Evolutionary conservation across 208 protist genomes (phyloP).

Genomic region (Angomonas ambiguus): DNA sequence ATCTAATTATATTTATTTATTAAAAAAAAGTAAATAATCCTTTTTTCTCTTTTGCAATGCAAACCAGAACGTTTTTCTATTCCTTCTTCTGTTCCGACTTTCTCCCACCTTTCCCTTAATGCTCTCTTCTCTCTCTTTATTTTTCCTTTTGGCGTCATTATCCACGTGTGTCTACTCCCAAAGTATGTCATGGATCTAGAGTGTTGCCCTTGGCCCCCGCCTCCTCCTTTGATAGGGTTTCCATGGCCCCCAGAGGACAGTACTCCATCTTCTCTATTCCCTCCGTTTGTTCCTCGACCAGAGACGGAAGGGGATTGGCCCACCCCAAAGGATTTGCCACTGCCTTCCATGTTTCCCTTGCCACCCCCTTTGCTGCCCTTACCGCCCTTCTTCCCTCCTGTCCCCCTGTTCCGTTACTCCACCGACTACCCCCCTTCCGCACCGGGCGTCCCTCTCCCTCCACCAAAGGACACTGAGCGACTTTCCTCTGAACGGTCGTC

Average conservation of each 20-base stretch:
- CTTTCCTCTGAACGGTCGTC: too few relatives aligned
- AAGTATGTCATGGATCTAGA: neutral
- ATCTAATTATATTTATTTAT: neutral
- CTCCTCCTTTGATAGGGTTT: constrained; percentile 20
- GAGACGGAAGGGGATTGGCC: constrained; percentile 28
- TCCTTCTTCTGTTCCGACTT: neutral
- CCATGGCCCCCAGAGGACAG: neutral
- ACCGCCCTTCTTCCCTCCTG: constrained; percentile 9
- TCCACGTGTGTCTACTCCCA: neutral
- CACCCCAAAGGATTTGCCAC: constrained; percentile 44
- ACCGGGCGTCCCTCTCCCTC: too few relatives aligned
- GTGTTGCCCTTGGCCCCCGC: constrained; percentile 28
- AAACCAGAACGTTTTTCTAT: constrained; percentile 1
- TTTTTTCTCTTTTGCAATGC: constrained; percentile 1
- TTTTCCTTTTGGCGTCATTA: neutral
- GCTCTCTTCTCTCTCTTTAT: neutral
- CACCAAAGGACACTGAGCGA: too few relatives aligned
- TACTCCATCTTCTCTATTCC: too few relatives aligned
- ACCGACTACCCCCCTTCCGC: too few relatives aligned
- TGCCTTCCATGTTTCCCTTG: constrained; percentile 60
- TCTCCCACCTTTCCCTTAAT: neutral
- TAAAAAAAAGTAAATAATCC: neutral
- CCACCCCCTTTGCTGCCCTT: constrained; percentile 23
- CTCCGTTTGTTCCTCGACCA: neutral
- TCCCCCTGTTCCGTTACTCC: neutral